A percentile compares a stretch with the other conserved stretches of the same genome.
Conservation (phyloP, 2,329 filamentous ascomycete genomes). For the Trichoderma citrinoviride region DNA sequence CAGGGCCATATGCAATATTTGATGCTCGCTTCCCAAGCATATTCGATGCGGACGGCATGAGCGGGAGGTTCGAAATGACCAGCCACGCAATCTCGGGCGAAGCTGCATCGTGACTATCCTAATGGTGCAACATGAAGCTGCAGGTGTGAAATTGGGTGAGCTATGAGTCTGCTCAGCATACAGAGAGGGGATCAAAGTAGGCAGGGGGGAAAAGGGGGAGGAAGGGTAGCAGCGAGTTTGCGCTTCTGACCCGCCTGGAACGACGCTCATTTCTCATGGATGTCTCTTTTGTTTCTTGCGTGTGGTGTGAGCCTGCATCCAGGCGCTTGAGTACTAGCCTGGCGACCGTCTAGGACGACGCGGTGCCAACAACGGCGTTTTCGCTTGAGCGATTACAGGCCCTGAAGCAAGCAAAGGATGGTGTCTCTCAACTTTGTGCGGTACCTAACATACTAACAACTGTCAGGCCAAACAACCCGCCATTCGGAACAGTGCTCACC, state of each 20-base stretch:
- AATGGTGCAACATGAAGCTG: slow-evolving; percentile 1
- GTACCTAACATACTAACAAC: neutral
- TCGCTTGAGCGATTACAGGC: neutral
- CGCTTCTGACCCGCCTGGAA: neutral
- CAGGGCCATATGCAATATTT: neutral
- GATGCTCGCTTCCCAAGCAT: neutral
- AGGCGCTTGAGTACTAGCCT: neutral
- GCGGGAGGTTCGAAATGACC: neutral
- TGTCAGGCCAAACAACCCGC: neutral
- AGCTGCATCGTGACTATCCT: neutral
- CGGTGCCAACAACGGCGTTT: neutral
- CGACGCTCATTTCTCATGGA: neutral
- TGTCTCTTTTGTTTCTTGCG: neutral
- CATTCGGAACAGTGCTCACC: neutral
- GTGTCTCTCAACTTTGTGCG: neutral
- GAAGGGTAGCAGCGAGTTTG: neutral
- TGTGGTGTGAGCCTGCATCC: neutral
- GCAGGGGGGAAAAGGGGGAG: neutral
- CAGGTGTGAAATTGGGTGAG: neutral
- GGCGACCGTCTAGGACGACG: neutral
- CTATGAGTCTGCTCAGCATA: neutral
- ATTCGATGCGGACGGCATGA: neutral
- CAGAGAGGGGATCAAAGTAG: neutral
- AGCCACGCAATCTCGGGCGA: slow-evolving; percentile 15
- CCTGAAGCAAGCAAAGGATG: neutral